A percentile compares a stretch with the other conserved stretches of the same genome.
These are phyloP conservation scores for Sutorius eximius DNA, from an alignment of 1,284 basidiomycete genomes.

Conservation along the genomic window DNA sequence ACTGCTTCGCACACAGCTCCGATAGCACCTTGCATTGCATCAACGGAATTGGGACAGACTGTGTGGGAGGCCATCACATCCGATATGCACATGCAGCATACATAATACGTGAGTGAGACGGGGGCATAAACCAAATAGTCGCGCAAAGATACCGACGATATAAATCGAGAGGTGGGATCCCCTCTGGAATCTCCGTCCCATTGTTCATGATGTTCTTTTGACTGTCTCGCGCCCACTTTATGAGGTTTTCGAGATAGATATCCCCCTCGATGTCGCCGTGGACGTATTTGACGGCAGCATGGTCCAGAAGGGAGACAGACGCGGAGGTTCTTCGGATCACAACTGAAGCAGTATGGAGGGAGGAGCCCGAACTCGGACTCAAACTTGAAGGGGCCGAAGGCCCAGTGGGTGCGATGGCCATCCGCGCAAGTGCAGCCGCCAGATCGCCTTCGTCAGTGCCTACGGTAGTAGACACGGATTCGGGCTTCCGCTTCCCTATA, in stretches of 20 bases:
- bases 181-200: slow-evolving; percentile 78
- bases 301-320: slow-evolving; percentile 52
- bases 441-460: slow-evolving; percentile 48
- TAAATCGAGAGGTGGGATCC: slow-evolving; percentile 76
- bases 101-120: background rate
- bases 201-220: slow-evolving; percentile 62
- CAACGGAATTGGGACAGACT: slow-evolving; percentile 72
- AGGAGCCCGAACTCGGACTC: slow-evolving; percentile 4
- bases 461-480: slow-evolving; percentile 3
- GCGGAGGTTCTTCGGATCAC: slow-evolving; percentile 54
- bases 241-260: slow-evolving; percentile 64
- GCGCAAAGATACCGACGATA: slow-evolving; percentile 60
- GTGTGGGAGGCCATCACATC: background rate
- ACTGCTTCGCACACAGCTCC: slow-evolving; percentile 86
- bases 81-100: background rate
- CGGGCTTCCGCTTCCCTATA: background rate
- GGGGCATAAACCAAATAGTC: background rate
- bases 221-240: slow-evolving; percentile 63
- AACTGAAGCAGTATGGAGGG: slow-evolving; percentile 30
- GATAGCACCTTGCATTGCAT: slow-evolving; percentile 75
- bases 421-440: slow-evolving; percentile 50
- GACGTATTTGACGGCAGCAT: slow-evolving; percentile 70
- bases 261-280: slow-evolving; percentile 71
- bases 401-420: slow-evolving; percentile 43
- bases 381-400: background rate